Evolutionary conservation across 441 rosid genomes (phyloP), one percentile per base, ranked within the genome.

Genomic region (Gossypium davidsonii): DNA sequence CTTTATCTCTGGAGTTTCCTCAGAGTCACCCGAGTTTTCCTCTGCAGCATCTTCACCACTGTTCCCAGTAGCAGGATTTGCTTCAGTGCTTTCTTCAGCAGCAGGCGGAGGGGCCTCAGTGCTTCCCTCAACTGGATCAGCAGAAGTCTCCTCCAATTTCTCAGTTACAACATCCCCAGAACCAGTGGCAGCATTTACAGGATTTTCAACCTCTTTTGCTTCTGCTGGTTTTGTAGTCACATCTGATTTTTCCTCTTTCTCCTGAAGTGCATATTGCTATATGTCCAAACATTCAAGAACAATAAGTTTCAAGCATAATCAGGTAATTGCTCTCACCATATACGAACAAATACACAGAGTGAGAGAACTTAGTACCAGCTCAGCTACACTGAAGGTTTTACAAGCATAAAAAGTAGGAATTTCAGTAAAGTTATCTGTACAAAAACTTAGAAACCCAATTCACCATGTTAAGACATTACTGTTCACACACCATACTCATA

Each of bases 201-300:
- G 83, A 20, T 70, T 83, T 74, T 73, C 87, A 21, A 65, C 87
- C 62, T 82, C 89, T 75, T 86, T 86, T 65, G 70, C 87, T 78
- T 89, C 92, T 59, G 56, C 87, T 28, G 88, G 83, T 79, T 87
- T 88, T 51, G 77, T 71, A 25, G 7, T 77, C 15, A 68, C 82
- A 48, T 77, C 86, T 74, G 75, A 64, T 75, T 87, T 87, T 80
- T 72, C 88, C 63, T 84, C 97, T 81, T 91, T 85, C 64, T 82
- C 90, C 81, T 83, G 76, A 90, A 95, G 79, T 46, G 82, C 72
- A 81, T 95, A 95, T 79, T 93, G 90, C 99, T 93, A 79, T 73
- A 79, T 23, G 52, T 60, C 58, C 44, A 25, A 48, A 51, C 51
- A 72, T 48, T 60, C 48, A 52, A 53, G 61, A 31, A 28, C 18